Conservation (phyloP, 148 eudicot species). For the Silene uniflora region DNA sequence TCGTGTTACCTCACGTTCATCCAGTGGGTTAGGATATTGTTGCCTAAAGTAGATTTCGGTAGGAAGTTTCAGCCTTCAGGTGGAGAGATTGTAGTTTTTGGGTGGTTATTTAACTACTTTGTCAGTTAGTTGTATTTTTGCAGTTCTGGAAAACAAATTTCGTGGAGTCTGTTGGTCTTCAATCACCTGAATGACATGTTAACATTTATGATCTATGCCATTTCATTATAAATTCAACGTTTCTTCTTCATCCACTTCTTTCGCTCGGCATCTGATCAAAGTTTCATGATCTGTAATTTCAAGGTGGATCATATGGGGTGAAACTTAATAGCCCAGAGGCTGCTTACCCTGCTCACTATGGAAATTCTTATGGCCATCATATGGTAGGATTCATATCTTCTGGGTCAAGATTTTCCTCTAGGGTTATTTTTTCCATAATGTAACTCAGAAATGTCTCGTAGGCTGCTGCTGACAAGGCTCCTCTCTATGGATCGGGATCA, state of each 20-base stretch:
- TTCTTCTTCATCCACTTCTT: neutral
- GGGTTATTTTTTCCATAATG: conserved; percentile 6
- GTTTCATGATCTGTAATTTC: conserved; percentile 19
- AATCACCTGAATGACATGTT: neutral
- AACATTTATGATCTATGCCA: neutral
- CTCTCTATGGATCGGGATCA: conserved; percentile 74
- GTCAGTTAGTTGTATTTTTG: neutral
- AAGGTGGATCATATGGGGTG: conserved; percentile 82
- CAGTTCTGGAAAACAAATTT: neutral
- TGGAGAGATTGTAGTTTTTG: no score
- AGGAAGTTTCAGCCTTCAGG: neutral
- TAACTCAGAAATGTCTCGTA: conserved; percentile 29
- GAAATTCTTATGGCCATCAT: conserved; percentile 64
- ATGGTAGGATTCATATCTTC: conserved; percentile 45
- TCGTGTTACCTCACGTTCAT: neutral
- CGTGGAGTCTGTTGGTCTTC: neutral
- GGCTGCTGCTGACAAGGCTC: conserved; percentile 76
- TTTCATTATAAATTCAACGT: neutral
- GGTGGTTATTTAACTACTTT: neutral
- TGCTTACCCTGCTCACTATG: conserved; percentile 57
- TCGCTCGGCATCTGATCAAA: conserved; percentile 17
- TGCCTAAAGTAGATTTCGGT: neutral
- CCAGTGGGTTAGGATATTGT: neutral
- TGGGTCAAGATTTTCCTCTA: conserved; percentile 8
- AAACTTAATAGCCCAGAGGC: conserved; percentile 49